Evolutionary conservation across 192 early-diverging fungal genomes (phyloP), one percentile per base, ranked within the genome.

Genomic region (Backusella tarrabulga): DNA sequence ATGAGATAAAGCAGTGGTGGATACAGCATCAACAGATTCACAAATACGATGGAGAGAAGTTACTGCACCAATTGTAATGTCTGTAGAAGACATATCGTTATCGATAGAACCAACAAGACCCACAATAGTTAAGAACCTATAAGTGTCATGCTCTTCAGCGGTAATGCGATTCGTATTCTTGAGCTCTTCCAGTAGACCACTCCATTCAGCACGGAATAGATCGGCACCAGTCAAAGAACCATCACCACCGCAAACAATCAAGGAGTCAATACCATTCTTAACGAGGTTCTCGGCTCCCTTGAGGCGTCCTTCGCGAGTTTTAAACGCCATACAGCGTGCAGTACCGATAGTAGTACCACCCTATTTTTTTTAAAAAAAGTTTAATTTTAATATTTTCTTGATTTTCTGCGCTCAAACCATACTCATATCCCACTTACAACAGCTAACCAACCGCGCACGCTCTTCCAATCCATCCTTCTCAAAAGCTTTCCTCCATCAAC

Each of bases 101-200:
- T 99, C 97, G 77, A 99, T 99, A 11, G 94, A 96, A 11, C 97
- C 97, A 14, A 99, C 97, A 72, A 99, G 84, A 4, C 97, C 97
- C 15, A 99, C 97, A 81, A 99, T 97, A 54, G 93, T 96, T 74
- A 99, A 88, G 70, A 92, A 83, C 5, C 86, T 79, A 78, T 91
- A 88, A n/a, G 81, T 78, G 14, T 82, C 78, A n/a, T 87, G 91
- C 44, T 93, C 90, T 14, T 88, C 89, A 19, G 75, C 38, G 0
- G 84, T 90, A 52, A 98, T 86, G 46, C 81, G 83, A 35, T 88
- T 87, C n/a, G 74, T 85, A 3, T 81, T 73, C 74, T 95, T 84
- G 32, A 99, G 86, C 77, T 96, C 94, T 40, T 87, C 90, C 0
- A 95, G 81, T 34, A 97, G 87, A 7, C 90, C 91, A 56, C 90